Base-by-base conservation (phyloP, 208 protist species). In the Wallacemonas sp. region DNA sequence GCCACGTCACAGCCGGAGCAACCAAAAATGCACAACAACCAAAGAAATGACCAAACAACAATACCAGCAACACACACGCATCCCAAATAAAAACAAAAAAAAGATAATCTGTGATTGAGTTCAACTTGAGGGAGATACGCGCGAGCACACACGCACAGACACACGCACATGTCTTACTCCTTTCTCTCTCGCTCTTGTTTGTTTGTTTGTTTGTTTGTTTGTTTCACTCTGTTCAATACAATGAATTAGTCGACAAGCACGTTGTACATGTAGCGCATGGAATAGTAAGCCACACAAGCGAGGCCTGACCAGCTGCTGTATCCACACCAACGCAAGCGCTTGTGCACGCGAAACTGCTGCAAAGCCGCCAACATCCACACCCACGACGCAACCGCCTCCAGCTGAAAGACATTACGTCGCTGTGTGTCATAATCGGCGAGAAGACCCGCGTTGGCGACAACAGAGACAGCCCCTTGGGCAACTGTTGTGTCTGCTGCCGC, bases 291-390 rank as follows among this genome's bases (percentile, higher is more conserved):
- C 38, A 75, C 73, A 51, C 69, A 85, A 28, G 67, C 66, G 0
- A 94, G 63, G 5, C 81, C 84, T 61, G 70, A 82, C 84, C 88
- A 94, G 70, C 84, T 91, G 70, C 88, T 91, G 71, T 91, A 94
- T 1, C 88, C 88, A 46, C 82, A 85, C 73, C 83, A 94, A 64
- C 86, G 86, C 38, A 94, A 69, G 0, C 73, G 79, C 66, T 81
- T 85, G 70, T 88, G 73, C 21, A 76, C 41, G 46, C 80, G 79
- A 49, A 94, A 94, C 74, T 90, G 84, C 70, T 94, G 88, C n/a
- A 90, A 70, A 0, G 88, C 79, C 2, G 82, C 69, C 34, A 94
- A 68, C 82, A 90, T 80, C 88, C 88, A 94, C 49, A 94, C 62
- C 88, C 88, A 94, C 66, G 82, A 89, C 0, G 75, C 86, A 12